Base-by-base conservation (phyloP, 2,329 filamentous ascomycete species). In the Drechslerella stenobrocha region DNA sequence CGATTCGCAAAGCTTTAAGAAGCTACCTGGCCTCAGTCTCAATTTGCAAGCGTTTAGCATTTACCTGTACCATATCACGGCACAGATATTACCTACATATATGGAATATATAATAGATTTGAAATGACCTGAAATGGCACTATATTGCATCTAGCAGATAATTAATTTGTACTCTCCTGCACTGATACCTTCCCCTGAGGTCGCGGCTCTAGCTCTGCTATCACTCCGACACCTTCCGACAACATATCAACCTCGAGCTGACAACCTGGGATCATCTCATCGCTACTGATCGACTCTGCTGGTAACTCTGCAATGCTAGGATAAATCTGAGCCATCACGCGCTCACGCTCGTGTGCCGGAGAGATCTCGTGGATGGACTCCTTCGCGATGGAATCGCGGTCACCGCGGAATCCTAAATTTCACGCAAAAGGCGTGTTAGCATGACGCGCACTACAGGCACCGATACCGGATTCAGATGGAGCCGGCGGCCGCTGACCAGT, bases 1-100 rank as follows among this genome's bases (percentile, higher is more conserved):
- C 88, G 80, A 15, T 97, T 95, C 79, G 86, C 86, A 76, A 97
- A 96, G 79, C 77, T 96, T 73, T 96, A 77, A 64, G 40, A 22
- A 11, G 24, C 22, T 46, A 46, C 24, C 47, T 40, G 6, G 26
- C 18, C 28, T 15, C 13, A 6, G 8, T 37, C n/a, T 15, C 8
- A 6, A 37, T 37, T n/a, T 37, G 15, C n/a, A n/a, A n/a, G n/a
- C n/a, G 34, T 37, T n/a, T 13, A 11, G 8, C 8, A 37, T 11
- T 37, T 35, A 51, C 11, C 23, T 65, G 52, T 58, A 58, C 15
- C 20, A 58, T 58, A 58, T 37, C 15, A 6, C 30, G 13, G 6
- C 30, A 32, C 6, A 32, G 30, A n/a, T n/a, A n/a, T n/a, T n/a
- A n/a, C n/a, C n/a, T n/a, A n/a, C 6, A 45, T 20, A 9, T 34